Evolutionary conservation across 805 yeast genomes (phyloP), one percentile per base, ranked within the genome.

Genomic region (Cyberlindnera japonica): DNA sequence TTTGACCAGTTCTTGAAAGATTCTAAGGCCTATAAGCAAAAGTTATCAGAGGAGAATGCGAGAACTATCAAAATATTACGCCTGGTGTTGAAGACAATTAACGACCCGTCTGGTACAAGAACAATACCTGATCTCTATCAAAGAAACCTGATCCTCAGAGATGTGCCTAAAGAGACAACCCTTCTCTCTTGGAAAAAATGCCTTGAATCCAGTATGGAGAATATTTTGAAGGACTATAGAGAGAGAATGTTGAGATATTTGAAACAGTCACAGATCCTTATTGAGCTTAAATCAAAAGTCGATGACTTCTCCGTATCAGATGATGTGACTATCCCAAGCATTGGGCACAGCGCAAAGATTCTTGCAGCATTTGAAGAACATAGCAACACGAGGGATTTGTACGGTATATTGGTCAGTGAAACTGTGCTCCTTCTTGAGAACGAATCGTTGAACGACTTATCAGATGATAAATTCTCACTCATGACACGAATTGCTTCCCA

Each of bases 121-220:
- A 63, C 72, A 1, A 65, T 68, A 6, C 68, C 71, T 6, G 74
- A 68, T 44, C 47, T 67, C 10, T 68, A 67, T 34, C 57, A 63
- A 7, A 52, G 74, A 41, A 68, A 68, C 41, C 57, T 68, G 21
- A 53, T 68, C 3, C 19, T 48, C 11, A 52, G 48, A 20, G 44
- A 44, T 6, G 16, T 31, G 1, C 38, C 35, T 3, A 49, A 62
- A 24, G 62, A 58, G 3, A 47, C 65, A 5, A 59, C 70, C 0
- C 42, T 67, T 14, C 52, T 68, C 24, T 62, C 55, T 32, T 53
- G 62, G 37, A 57, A 59, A 33, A 62, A 62, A 26, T 50, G 62
- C 4, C 45, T 68, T 19, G 46, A 48, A 6, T 48, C 58, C 4
- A 65, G 65, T 4, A 58, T 58, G 43, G 54, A 46, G 18, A 60